Base-by-base conservation (phyloP, 345 rosid species). In the Pugionium cornutum region DNA sequence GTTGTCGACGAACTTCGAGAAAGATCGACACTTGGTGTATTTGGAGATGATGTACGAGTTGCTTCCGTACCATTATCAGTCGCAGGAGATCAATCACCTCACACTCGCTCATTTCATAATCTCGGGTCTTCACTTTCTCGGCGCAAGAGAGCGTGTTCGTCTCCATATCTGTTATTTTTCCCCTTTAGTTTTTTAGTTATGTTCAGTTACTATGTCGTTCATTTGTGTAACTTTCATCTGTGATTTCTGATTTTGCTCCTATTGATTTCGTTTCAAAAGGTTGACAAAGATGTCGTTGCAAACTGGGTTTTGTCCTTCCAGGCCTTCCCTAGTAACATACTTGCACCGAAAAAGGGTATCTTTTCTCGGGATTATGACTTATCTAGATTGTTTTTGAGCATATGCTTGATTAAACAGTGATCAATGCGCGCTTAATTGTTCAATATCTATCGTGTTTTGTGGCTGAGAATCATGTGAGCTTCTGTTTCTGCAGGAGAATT, bases 61-160 rank as follows among this genome's bases (percentile, higher is more conserved):
- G 81, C 59, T 94, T 53, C 92, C 97, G 0, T n/a, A 62, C 47
- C 75, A 83, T 43, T 86, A 85, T 41, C 96, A 94, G 77, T 62
- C 83, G 0, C 96, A 88, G 76, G 99, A 94, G 87, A 83, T 84
- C 86, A 90, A 85, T 70, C 96, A 78, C 51, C 82, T 94, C 56
- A 86, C 97, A 3, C 95, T 94, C 45, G 92, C 95, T 47, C 82
- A 86, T 73, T 88, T 88, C 75, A 80, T 73, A 49, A 78, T 94
- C 81, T 94, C 92, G 33, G 92, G 95, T 35, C 96, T 94, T 70
- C 84, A 80, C 73, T 76, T 88, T 47, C 83, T 88, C 62, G 66
- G 79, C 60, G 81, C 99, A 68, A 81, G 69, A 52, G 86, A 86
- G 46, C 82, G 76, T 8, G 99, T 90, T 68, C 3, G 65, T 67